Base-by-base conservation (phyloP, 2,329 filamentous ascomycete genomes). In the Clarireedia homoeocarpa region DNA sequence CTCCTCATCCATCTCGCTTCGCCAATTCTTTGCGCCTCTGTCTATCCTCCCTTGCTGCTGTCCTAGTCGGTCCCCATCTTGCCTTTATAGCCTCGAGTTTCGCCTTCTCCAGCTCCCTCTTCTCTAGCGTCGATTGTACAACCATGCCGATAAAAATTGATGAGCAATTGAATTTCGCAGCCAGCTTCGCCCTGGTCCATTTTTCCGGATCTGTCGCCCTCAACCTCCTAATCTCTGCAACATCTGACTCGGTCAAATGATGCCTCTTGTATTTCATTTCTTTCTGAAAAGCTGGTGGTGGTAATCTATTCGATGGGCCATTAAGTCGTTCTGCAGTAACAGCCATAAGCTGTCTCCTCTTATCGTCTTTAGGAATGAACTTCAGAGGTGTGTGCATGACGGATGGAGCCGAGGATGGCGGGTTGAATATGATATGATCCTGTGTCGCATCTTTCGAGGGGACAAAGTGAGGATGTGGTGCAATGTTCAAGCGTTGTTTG, bases 351-450 rank as follows among this genome's bases (percentile, higher is more conserved):
- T 66, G 58, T 51, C 62, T 64, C 49, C 68, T 63, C 56, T 67
- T 68, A 55, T 71, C 69, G 40, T 69, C 66, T 59, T 74, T 75
- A 53, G 83, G 83, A 30, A 86, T 77, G 71, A 86, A 86, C 67
- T 83, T 79, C 71, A 83, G 78, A 56, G 83, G 83, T n/a, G 83
- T 86, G 72, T 85, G 79, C 65, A 75, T 76, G 56, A 83, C 81
- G n/a, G 80, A 78, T 3, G 78, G 72, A 55, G 75, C 73, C 9
- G 79, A 74, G 15, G 78, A 71, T 26, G 80, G 79, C 42, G 79
- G 80, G 71, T 81, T 82, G 73, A 79, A 82, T 67, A 82, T 75
- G 66, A 82, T 77, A 57, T 72, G 70, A 63, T 75, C 68, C 62
- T 71, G 66, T 60, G 69, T 59, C 67, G 71, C 61, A 68, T 73